Evolutionary conservation across 148 eudicot species (phyloP).

Genomic region (Hydrangea macrophylla): DNA sequence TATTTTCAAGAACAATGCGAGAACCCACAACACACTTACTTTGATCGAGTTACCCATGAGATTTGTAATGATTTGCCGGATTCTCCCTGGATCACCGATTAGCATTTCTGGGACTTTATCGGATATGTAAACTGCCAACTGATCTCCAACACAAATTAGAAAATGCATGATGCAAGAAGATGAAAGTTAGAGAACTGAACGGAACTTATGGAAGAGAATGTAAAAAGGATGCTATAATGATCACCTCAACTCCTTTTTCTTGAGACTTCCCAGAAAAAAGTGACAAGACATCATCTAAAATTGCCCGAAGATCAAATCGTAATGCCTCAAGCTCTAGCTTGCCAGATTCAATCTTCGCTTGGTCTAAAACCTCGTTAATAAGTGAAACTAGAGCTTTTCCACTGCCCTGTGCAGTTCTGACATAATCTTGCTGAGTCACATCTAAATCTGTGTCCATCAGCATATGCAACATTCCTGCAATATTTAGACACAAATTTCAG

Average conservation of each 20-base stretch:
- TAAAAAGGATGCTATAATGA: not conserved
- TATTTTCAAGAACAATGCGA: not conserved
- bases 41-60: conserved; percentile 95
- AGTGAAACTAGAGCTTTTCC: conserved; percentile 95
- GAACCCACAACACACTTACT: conserved; percentile 43
- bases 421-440: conserved; percentile 94
- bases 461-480: conserved; percentile 93
- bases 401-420: conserved; percentile 91
- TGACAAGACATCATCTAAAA: conserved; percentile 84
- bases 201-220: not conserved
- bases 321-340: conserved; percentile 90
- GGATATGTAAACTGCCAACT: conserved; percentile 90
- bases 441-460: conserved; percentile 89
- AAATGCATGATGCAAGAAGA: not conserved
- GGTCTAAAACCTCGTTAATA: conserved; percentile 94
- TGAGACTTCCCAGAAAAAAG: conserved; percentile 94
- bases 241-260: conserved; percentile 95
- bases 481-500: not conserved
- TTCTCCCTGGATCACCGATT: conserved; percentile 95
- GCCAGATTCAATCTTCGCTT: conserved; percentile 96
- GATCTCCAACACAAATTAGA: conserved; percentile 19
- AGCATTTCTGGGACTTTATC: conserved; percentile 71
- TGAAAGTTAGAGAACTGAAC: conserved; percentile 10
- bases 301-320: conserved; percentile 72
- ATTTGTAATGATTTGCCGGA: conserved; percentile 91